Evolutionary conservation across 108 stramenopile species (phyloP).

Genomic region (Pseudonitzschia multiseries): DNA sequence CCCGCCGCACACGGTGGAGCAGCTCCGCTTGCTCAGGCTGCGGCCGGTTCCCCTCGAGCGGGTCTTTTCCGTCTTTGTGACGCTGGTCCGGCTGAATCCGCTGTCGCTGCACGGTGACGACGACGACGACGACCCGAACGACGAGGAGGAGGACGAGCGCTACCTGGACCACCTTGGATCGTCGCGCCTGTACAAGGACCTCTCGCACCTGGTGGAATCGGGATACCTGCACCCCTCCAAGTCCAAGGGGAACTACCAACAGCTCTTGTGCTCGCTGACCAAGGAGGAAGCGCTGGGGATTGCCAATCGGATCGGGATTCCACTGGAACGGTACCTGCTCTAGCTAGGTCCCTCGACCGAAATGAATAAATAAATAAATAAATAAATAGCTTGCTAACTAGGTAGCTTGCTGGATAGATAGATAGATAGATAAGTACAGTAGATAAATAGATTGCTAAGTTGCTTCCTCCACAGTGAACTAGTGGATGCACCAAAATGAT

Average conservation of each 20-base stretch:
- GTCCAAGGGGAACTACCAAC: slow-evolving; percentile 19
- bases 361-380: no score
- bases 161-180: slow-evolving; percentile 19
- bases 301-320: slow-evolving; percentile 22
- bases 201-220: slow-evolving; percentile 21
- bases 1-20: slow-evolving; percentile 27
- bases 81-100: slow-evolving; percentile 50
- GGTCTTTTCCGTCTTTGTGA: slow-evolving; percentile 65
- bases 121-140: neutral
- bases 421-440: no score
- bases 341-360: neutral
- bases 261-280: slow-evolving; percentile 30
- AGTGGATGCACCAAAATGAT: no score
- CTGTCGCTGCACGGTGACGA: neutral
- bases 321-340: slow-evolving; percentile 32
- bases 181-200: slow-evolving; percentile 19
- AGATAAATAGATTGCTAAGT: no score
- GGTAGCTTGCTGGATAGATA: no score
- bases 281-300: slow-evolving; percentile 23
- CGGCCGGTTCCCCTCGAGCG: slow-evolving; percentile 65
- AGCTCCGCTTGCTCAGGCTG: slow-evolving; percentile 42
- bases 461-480: no score
- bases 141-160: neutral
- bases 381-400: no score
- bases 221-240: slow-evolving; percentile 27